phyloP scores from a whole-genome alignment of 2,329 filamentous ascomycete species.

The Capronia americana region DNA sequence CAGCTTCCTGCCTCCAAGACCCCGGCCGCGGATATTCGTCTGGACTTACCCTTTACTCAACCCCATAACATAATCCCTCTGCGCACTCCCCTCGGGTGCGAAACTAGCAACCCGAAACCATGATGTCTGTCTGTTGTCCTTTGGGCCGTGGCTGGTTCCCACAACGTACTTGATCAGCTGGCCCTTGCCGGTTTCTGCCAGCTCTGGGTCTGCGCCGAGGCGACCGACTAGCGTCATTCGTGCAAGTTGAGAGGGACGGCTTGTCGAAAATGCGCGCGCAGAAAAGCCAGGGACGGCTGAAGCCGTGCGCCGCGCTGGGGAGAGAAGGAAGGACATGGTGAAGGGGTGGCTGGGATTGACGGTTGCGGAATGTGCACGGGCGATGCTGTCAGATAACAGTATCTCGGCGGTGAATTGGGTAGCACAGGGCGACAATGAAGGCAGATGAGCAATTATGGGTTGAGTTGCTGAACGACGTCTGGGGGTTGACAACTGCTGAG shows the following conservation, averaged over 20 bases:
- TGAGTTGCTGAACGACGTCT: neutral
- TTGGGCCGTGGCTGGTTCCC: slow-evolving; percentile 69
- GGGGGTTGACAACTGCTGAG: neutral
- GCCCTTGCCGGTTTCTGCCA: slow-evolving; percentile 72
- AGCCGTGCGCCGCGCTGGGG: slow-evolving; percentile 59
- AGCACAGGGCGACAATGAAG: neutral
- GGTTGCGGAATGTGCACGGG: slow-evolving; percentile 3
- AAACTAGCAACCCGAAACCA: slow-evolving; percentile 87
- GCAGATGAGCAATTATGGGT: neutral
- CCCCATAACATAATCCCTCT: slow-evolving; percentile 73
- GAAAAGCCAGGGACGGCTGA: slow-evolving; percentile 50
- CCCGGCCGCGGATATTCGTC: neutral
- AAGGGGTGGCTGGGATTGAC: slow-evolving; percentile 8
- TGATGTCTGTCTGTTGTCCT: slow-evolving; percentile 76
- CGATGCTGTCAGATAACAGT: neutral
- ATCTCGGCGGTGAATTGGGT: neutral
- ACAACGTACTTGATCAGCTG: slow-evolving; percentile 80
- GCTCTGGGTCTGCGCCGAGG: slow-evolving; percentile 79
- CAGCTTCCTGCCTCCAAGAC: slow-evolving; percentile 10
- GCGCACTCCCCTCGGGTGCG: slow-evolving; percentile 61
- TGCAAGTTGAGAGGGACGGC: slow-evolving; percentile 67
- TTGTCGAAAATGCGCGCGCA: slow-evolving; percentile 76
- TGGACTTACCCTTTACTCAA: slow-evolving; percentile 82
- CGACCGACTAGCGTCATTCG: slow-evolving; percentile 87
- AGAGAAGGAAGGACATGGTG: slow-evolving; percentile 45